phyloP scores from a whole-genome alignment of 2,329 filamentous ascomycete species.

The Talaromyces islandicus region DNA sequence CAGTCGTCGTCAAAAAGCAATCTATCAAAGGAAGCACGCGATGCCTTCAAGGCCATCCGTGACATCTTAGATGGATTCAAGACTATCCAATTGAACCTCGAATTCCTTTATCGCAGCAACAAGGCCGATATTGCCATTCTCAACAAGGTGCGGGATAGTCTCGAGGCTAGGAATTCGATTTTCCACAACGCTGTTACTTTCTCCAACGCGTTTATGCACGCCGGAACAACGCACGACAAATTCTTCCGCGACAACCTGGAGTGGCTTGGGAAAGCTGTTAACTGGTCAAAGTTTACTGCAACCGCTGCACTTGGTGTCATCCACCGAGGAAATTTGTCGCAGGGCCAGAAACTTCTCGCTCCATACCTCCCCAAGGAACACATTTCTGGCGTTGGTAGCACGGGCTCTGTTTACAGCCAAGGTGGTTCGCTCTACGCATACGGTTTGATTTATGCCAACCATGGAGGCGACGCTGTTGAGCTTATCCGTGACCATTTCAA shows the following conservation, averaged over 20 bases:
- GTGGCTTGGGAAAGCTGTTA: constrained; percentile 96
- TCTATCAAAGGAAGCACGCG: constrained; percentile 45
- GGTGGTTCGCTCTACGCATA: constrained; percentile 94
- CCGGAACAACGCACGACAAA: constrained; percentile 94
- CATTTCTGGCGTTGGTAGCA: constrained; percentile 57
- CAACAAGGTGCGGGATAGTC: constrained; percentile 91
- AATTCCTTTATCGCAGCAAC: constrained; percentile 95
- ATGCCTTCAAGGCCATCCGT: constrained; percentile 52
- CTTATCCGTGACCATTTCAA: constrained; percentile 44
- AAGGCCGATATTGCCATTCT: constrained; percentile 85
- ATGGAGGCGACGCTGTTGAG: constrained; percentile 73
- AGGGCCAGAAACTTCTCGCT: constrained; percentile 87
- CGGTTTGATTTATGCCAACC: constrained; percentile 94
- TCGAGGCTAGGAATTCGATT: constrained; percentile 94
- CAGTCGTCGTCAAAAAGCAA: constrained; percentile 42
- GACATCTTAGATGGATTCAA: constrained; percentile 77
- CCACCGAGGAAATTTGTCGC: constrained; percentile 87
- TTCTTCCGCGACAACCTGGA: constrained; percentile 98
- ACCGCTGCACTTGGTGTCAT: constrained; percentile 95
- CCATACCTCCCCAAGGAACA: constrained; percentile 79
- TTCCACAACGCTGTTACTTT: constrained; percentile 98
- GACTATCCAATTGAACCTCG: constrained; percentile 88
- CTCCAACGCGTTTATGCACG: constrained; percentile 98
- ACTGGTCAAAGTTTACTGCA: constrained; percentile 99
- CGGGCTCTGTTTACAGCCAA: constrained; percentile 89